phyloP scores from a whole-genome alignment of 2,329 filamentous ascomycete genomes.

The Penicillium sclerotiorum region DNA sequence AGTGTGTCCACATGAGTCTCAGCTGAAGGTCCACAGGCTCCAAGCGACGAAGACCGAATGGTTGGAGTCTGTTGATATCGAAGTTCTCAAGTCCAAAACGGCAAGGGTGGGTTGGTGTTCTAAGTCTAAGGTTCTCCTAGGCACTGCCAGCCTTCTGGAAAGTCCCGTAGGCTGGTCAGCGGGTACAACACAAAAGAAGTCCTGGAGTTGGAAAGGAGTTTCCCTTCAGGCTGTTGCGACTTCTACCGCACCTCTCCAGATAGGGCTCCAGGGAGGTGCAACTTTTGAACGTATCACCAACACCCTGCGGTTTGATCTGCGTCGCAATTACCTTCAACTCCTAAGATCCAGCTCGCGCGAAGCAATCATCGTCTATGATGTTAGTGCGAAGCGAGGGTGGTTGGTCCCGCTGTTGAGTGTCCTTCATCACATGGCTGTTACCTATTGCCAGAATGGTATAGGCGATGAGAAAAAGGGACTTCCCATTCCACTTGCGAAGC shows the following conservation, averaged over 20 bases:
- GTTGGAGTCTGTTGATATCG: background rate
- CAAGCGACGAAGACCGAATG: background rate
- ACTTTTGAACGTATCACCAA: conserved; percentile 10
- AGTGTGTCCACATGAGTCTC: conserved; percentile 1
- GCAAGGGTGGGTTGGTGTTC: background rate
- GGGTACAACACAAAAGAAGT: conserved; percentile 1
- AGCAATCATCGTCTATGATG: conserved; percentile 10
- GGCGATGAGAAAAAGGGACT: too few relatives aligned
- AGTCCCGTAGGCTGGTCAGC: conserved; percentile 3
- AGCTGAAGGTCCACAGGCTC: conserved; percentile 6
- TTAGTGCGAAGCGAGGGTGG: conserved; percentile 7
- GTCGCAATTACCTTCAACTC: conserved; percentile 7
- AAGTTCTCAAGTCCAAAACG: background rate
- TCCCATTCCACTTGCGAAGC: background rate
- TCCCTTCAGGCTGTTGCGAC: conserved; percentile 4
- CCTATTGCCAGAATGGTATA: too few relatives aligned
- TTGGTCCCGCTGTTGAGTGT: conserved; percentile 9
- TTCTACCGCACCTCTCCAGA: conserved; percentile 5
- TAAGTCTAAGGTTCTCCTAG: background rate
- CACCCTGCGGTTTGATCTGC: conserved; percentile 1
- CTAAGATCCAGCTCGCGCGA: background rate
- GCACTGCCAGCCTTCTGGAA: background rate
- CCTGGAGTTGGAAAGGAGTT: conserved; percentile 12
- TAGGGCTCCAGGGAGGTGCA: conserved; percentile 2
- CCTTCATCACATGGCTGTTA: conserved; percentile 11